Base-by-base conservation (phyloP, 179 eudicot genomes). In the Spergularia azorica region DNA sequence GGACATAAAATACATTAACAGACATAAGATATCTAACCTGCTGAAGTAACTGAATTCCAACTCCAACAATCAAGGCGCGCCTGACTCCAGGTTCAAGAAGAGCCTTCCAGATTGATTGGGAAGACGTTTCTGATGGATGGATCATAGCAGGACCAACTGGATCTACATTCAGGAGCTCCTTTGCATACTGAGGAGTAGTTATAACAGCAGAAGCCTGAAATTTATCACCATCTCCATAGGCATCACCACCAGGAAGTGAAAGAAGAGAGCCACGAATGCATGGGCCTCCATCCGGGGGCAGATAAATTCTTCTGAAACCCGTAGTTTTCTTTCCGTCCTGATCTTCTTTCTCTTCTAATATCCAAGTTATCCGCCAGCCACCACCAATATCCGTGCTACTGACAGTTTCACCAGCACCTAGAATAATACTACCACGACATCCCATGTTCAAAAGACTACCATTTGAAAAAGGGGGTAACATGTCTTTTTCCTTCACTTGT, bases 1-100 rank as follows among this genome's bases (percentile, higher is more conserved):
- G 13, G 5, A 55, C 6, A 71, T 46, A 63, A 76, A 43, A 17
- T 14, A 57, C 18, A 10, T 12, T 67, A 72, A 56, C 1, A 72
- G 20, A 50, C 11, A 79, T 62, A 58, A n/a, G 56, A 70, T 9
- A 60, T 79, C 67, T 51, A 81, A 92, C 96, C 93, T 92, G 98
- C 82, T 94, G 97, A 80, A 92, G 92, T 55, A 94, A 51, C 79
- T 94, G 98, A 80, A 94, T 87, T 68, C 93, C 96, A 20, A 94
- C 52, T 36, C 98, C 98, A 83, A 94, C 97, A 48, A 92, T 20
- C 65, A 94, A 83, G 1, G 98, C 98, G 16, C 86, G 90, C 80
- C 85, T 89, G 75, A 94, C 89, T 13, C 97, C 97, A 3, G 96
- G 98, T 0, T 94, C 97, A 63, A 84, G 89, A 73, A 94, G 94